Evolutionary conservation across 495 filamentous ascomycete species (phyloP).

Genomic region (Aspergillus homomorphus): DNA sequence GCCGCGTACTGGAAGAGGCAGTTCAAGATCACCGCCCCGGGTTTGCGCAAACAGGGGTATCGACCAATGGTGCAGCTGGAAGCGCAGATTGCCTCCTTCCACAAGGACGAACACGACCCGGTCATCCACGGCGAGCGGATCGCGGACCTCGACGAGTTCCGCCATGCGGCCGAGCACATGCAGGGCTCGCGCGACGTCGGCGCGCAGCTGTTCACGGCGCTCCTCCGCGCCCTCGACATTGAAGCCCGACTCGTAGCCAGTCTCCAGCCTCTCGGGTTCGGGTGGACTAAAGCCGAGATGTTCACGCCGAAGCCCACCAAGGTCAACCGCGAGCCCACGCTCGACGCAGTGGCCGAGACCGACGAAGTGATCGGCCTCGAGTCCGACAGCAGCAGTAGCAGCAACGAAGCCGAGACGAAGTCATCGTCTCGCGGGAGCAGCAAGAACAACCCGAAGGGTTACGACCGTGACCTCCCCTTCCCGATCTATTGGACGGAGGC

Average conservation of each 20-base stretch:
- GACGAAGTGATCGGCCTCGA: constrained; percentile 18
- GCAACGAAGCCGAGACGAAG: constrained; percentile 11
- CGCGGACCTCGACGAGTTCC: constrained; percentile 60
- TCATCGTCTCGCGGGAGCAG: background rate
- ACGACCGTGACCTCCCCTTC: constrained; percentile 69
- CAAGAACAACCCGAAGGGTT: constrained; percentile 30
- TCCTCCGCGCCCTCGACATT: constrained; percentile 78
- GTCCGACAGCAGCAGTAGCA: constrained; percentile 19
- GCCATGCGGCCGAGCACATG: constrained; percentile 63
- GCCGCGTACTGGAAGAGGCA: constrained; percentile 83
- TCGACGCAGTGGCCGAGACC: constrained; percentile 1
- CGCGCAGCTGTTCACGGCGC: constrained; percentile 83
- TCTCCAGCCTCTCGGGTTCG: constrained; percentile 86
- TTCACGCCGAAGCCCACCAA: constrained; percentile 45
- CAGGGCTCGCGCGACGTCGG: constrained; percentile 84
- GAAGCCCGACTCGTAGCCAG: constrained; percentile 79
- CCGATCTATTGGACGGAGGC: constrained; percentile 95
- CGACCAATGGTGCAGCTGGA: constrained; percentile 66
- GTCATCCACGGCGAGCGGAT: constrained; percentile 74
- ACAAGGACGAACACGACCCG: constrained; percentile 58
- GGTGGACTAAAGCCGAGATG: constrained; percentile 80
- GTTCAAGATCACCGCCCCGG: constrained; percentile 74
- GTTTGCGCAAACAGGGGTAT: constrained; percentile 86
- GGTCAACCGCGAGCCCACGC: constrained; percentile 20
- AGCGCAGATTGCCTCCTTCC: constrained; percentile 59